Evolutionary conservation across 345 rosid genomes (phyloP).

Genomic region (Hypericum androsaemum): DNA sequence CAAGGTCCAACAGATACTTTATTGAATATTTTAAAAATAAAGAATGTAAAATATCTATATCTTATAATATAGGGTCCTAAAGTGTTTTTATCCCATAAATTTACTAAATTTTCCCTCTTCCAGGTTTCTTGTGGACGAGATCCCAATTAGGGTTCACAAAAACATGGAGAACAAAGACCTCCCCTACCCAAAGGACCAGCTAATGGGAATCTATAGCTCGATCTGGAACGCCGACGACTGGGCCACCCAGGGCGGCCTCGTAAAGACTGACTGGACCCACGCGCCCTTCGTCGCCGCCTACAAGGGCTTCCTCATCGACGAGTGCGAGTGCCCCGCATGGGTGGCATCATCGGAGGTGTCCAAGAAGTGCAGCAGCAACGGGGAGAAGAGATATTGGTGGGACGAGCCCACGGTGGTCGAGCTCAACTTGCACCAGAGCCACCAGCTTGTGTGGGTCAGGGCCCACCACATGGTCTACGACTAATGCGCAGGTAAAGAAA

Average conservation of each 20-base stretch:
- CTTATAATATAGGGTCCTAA: too few species aligned
- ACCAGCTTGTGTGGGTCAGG: constrained; percentile 85
- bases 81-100: too few species aligned
- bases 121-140: constrained; percentile 88
- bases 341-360: constrained; percentile 35
- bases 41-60: too few species aligned
- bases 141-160: constrained; percentile 64
- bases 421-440: constrained; percentile 75
- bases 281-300: constrained; percentile 90
- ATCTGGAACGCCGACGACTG: constrained; percentile 99
- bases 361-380: constrained; percentile 49
- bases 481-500: constrained; percentile 36
- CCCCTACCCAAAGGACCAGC: constrained; percentile 83
- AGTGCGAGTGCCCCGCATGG: constrained; percentile 58
- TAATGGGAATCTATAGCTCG: constrained; percentile 96
- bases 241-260: constrained; percentile 96
- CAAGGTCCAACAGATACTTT: too few species aligned
- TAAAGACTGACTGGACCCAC: constrained; percentile 93
- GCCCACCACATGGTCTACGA: constrained; percentile 89
- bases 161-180: constrained; percentile 84
- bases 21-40: too few species aligned
- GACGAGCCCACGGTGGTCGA: constrained; percentile 71
- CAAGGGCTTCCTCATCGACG: constrained; percentile 66
- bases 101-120: too few species aligned
- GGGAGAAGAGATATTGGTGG: constrained; percentile 74